Conservation (phyloP, 208 protist species). For the Trypanosoma cruzi region DNA sequence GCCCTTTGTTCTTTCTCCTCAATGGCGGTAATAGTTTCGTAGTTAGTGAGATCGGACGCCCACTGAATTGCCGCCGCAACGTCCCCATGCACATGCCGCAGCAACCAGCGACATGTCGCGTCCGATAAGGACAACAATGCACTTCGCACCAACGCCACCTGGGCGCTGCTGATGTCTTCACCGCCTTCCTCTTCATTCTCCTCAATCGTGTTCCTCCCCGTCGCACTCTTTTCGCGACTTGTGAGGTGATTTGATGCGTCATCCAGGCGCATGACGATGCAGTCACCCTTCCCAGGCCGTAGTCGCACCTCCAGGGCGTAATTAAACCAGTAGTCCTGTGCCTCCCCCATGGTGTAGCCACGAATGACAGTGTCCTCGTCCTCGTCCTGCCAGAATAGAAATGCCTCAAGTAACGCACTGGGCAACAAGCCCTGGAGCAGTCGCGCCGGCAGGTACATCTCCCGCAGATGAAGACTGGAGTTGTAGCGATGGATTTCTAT, state of each 20-base stretch:
- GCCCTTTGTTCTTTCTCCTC: conserved; percentile 2
- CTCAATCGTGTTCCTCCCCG: not conserved
- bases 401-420: conserved; percentile 72
- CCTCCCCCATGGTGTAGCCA: conserved; percentile 55
- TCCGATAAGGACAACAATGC: conserved; percentile 32
- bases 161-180: conserved; percentile 12
- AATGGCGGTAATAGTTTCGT: conserved; percentile 11
- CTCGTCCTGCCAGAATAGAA: conserved; percentile 84
- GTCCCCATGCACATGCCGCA: conserved; percentile 20
- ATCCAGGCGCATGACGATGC: conserved; percentile 10
- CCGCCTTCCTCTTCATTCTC: not conserved
- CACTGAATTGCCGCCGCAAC: conserved; percentile 33
- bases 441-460: conserved; percentile 72
- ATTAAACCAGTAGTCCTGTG: conserved; percentile 68
- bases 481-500: conserved; percentile 79
- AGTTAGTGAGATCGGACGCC: conserved; percentile 23
- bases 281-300: conserved; percentile 9
- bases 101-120: conserved; percentile 34
- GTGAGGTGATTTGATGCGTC: not conserved
- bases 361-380: conserved; percentile 60
- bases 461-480: conserved; percentile 41
- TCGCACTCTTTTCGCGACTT: not conserved
- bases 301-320: conserved; percentile 66
- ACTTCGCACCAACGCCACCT: conserved; percentile 43
- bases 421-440: conserved; percentile 83